phyloP scores from a whole-genome alignment of 2,329 filamentous ascomycete species.

The Lachnellula suecica region DNA sequence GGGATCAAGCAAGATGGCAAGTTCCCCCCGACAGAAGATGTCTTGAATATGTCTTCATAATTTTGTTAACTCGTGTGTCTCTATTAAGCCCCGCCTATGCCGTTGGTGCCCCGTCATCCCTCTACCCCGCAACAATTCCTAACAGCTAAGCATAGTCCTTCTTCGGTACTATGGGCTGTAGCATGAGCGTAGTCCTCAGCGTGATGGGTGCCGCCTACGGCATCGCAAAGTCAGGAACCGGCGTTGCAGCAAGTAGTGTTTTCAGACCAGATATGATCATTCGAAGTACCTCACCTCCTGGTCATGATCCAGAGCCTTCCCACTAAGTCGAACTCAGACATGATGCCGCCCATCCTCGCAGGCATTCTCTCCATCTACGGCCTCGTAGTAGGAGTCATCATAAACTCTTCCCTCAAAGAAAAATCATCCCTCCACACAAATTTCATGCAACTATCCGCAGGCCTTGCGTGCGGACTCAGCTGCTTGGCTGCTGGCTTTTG shows the following conservation, averaged over 20 bases:
- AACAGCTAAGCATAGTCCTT: slow-evolving; percentile 57
- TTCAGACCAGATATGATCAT: slow-evolving; percentile 95
- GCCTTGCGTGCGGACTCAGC: slow-evolving; percentile 74
- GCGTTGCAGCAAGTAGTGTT: slow-evolving; percentile 96
- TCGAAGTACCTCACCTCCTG: slow-evolving; percentile 70
- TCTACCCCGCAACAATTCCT: not conserved
- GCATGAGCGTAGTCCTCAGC: slow-evolving; percentile 87
- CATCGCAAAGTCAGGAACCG: slow-evolving; percentile 96
- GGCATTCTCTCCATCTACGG: slow-evolving; percentile 99
- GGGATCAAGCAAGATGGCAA: slow-evolving; percentile 7
- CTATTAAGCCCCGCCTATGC: slow-evolving; percentile 6
- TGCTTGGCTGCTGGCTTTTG: slow-evolving; percentile 74
- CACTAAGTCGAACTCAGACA: slow-evolving; percentile 59
- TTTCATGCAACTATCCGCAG: slow-evolving; percentile 80
- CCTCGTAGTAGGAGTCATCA: slow-evolving; percentile 80
- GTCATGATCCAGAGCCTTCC: not conserved
- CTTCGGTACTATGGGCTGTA: slow-evolving; percentile 95
- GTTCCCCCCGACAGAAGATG: not conserved
- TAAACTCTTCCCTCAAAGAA: slow-evolving; percentile 74
- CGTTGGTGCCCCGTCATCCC: not conserved
- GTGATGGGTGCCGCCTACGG: slow-evolving; percentile 85
- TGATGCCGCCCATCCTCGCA: slow-evolving; percentile 99
- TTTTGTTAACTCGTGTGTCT: not conserved
- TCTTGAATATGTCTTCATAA: not conserved
- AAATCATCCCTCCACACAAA: slow-evolving; percentile 70